These are phyloP conservation scores for Ostreobium quekettii DNA, from an alignment of 139 green algal species.

Conservation along the genomic window DNA sequence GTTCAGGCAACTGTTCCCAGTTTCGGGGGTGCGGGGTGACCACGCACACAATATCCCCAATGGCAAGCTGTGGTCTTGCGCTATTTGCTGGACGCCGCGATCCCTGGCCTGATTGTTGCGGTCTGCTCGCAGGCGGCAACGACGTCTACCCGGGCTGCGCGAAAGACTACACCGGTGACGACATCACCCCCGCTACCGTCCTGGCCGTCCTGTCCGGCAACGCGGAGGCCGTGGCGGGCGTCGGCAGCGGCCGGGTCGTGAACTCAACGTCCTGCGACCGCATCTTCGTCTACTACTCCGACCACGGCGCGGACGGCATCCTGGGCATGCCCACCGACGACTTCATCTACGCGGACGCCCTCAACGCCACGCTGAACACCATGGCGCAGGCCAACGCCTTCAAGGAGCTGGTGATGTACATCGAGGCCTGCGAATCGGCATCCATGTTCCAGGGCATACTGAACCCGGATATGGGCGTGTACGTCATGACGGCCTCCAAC, in stretches of 20 bases:
- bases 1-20: too few species aligned
- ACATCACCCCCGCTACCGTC: conserved; percentile 78
- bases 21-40: neutral
- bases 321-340: conserved; percentile 79
- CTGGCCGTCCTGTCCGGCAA: conserved; percentile 76
- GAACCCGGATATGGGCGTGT: conserved; percentile 43
- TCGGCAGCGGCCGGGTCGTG: conserved; percentile 45
- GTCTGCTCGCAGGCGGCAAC: conserved; percentile 40
- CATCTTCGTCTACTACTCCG: conserved; percentile 79
- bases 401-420: conserved; percentile 77
- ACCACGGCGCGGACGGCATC: conserved; percentile 70
- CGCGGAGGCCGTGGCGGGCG: conserved; percentile 24
- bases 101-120: too few species aligned
- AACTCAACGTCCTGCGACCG: conserved; percentile 55
- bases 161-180: conserved; percentile 73
- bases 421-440: conserved; percentile 89
- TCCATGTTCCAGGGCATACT: conserved; percentile 87
- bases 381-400: conserved; percentile 57
- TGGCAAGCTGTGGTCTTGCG: neutral
- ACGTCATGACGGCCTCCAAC: conserved; percentile 82
- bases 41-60: neutral
- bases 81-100: too few species aligned
- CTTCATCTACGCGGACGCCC: conserved; percentile 85
- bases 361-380: conserved; percentile 50
- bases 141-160: conserved; percentile 78